These are phyloP conservation scores for Beta vulgaris DNA, from an alignment of 148 eudicot species.

Conservation along the genomic window DNA sequence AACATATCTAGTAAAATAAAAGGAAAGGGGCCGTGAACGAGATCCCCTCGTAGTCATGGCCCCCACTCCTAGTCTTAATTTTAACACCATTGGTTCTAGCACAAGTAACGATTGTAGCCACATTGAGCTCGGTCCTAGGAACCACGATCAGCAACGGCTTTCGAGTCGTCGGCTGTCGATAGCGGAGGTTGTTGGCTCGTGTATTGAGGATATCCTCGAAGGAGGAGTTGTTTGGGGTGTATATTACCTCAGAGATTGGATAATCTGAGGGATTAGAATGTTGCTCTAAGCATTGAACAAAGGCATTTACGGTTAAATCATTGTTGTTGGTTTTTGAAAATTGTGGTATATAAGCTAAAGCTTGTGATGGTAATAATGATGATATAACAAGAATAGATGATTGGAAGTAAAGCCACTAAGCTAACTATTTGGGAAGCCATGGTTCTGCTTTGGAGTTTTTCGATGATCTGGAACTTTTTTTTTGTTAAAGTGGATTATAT, in stretches of 20 bases:
- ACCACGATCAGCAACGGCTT: conserved; percentile 13
- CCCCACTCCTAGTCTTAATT: conserved; percentile 25
- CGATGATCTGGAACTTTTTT: no score
- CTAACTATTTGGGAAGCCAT: no score
- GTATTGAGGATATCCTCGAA: neutral
- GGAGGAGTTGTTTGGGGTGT: conserved; percentile 13
- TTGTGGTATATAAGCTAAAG: no score
- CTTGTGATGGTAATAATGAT: no score
- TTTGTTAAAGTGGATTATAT: no score
- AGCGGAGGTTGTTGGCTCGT: conserved; percentile 13
- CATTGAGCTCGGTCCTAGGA: neutral
- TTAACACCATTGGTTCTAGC: conserved; percentile 1
- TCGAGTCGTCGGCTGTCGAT: neutral
- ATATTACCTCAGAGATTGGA: neutral
- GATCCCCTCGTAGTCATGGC: conserved; percentile 29
- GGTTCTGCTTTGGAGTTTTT: no score
- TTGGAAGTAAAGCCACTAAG: no score
- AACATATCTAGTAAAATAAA: conserved; percentile 27
- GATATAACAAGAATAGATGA: no score
- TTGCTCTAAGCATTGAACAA: neutral
- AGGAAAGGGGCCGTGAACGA: conserved; percentile 18
- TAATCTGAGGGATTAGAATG: neutral
- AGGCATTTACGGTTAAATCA: neutral
- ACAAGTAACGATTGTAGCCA: conserved; percentile 11
- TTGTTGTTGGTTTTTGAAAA: no score